These are phyloP conservation scores for Naganishia onofrii DNA, from an alignment of 768 basidiomycete species.

Conservation along the genomic window DNA sequence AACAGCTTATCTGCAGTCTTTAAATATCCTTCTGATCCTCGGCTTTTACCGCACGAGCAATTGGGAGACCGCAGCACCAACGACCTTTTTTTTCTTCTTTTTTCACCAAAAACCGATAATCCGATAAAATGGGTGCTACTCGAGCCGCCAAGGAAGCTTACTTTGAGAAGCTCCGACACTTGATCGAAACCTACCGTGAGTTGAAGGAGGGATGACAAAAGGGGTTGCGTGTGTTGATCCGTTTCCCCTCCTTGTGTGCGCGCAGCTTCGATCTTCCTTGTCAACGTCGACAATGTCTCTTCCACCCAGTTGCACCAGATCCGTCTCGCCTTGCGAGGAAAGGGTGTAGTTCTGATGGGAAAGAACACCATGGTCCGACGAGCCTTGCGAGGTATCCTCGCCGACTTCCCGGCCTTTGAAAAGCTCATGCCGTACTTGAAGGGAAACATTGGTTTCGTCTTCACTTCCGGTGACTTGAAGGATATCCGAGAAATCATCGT, in stretches of 20 bases:
- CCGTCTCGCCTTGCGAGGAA: conserved; percentile 77
- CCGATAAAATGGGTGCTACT: conserved; percentile 77
- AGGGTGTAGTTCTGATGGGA: conserved; percentile 96
- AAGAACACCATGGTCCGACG: conserved; percentile 99
- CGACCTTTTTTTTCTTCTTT: conserved; percentile 28
- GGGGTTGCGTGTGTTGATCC: not conserved
- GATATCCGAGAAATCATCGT: conserved; percentile 88
- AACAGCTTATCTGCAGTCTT: conserved; percentile 43
- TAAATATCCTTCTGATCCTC: conserved; percentile 50
- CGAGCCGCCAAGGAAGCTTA: conserved; percentile 86
- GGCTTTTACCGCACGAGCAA: conserved; percentile 36
- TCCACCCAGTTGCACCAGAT: conserved; percentile 80
- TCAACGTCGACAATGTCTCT: conserved; percentile 99
- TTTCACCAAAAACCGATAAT: conserved; percentile 42
- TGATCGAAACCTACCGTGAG: conserved; percentile 84
- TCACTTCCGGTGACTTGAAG: conserved; percentile 87
- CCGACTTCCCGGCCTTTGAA: conserved; percentile 90
- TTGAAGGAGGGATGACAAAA: conserved; percentile 34
- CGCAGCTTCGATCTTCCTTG: conserved; percentile 91
- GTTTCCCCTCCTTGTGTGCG: conserved; percentile 7
- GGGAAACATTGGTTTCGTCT: conserved; percentile 99
- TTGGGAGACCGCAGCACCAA: conserved; percentile 45
- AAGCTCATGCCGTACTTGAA: conserved; percentile 90
- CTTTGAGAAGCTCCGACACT: conserved; percentile 89
- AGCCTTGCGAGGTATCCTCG: conserved; percentile 84